Percentiles rank a stretch among this genome's conserved stretches.
Evolutionary conservation across 1,284 basidiomycete genomes (phyloP).

Genomic region (Omphalotus olearius): DNA sequence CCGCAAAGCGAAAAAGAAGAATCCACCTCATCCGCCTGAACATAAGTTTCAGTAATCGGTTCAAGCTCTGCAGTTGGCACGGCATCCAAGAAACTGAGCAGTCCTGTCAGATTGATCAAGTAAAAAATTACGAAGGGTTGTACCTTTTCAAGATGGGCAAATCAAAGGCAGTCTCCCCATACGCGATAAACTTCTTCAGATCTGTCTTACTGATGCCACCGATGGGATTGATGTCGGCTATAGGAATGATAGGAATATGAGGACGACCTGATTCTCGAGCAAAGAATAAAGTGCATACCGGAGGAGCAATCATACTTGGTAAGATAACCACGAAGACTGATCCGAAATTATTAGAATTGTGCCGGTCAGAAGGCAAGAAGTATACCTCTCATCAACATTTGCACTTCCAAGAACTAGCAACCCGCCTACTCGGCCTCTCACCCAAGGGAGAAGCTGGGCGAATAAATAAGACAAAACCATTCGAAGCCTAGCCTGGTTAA

Average conservation of each 20-base stretch:
- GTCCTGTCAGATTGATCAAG: neutral
- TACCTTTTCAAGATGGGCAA: constrained; percentile 82
- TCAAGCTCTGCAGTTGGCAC: constrained; percentile 96
- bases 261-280: neutral
- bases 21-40: constrained; percentile 89
- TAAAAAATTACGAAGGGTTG: constrained; percentile 14
- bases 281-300: constrained; percentile 35
- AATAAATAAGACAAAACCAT: constrained; percentile 99
- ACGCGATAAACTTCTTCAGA: constrained; percentile 92
- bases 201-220: constrained; percentile 98
- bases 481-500: constrained; percentile 72
- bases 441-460: constrained; percentile 94
- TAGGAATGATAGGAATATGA: neutral
- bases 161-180: constrained; percentile 75
- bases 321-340: constrained; percentile 88
- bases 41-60: constrained; percentile 90
- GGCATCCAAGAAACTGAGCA: constrained; percentile 82
- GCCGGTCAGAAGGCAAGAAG: neutral
- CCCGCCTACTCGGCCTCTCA: constrained; percentile 79
- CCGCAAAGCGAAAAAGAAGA: neutral
- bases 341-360: neutral
- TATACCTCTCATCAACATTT: constrained; percentile 94
- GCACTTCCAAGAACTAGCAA: constrained; percentile 94
- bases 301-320: constrained; percentile 97
- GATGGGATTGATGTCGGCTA: constrained; percentile 97